A percentile compares a stretch with the other conserved stretches of the same genome.
phyloP scores from a whole-genome alignment of 2,329 filamentous ascomycete genomes.

The Simplicillium sp. region DNA sequence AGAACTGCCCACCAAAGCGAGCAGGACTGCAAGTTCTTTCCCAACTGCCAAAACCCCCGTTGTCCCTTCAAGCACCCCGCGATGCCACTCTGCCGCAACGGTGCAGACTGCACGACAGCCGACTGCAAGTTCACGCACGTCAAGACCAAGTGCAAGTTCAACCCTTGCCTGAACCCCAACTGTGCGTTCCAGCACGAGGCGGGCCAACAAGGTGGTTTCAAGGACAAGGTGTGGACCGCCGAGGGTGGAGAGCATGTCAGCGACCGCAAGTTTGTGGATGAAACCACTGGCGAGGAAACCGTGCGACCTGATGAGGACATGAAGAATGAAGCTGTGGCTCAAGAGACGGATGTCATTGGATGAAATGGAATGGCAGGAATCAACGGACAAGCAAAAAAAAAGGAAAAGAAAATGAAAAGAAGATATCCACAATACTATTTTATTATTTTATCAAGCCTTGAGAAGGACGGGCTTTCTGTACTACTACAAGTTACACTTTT shows the following conservation, averaged over 20 bases:
- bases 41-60: slow-evolving; percentile 78
- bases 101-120: slow-evolving; percentile 71
- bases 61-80: slow-evolving; percentile 86
- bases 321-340: slow-evolving; percentile 25
- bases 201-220: slow-evolving; percentile 76
- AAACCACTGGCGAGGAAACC: slow-evolving; percentile 58
- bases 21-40: slow-evolving; percentile 83
- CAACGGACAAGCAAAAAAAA: slow-evolving; percentile 8
- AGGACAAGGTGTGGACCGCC: slow-evolving; percentile 86
- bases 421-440: neutral
- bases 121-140: slow-evolving; percentile 88
- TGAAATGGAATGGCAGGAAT: slow-evolving; percentile 13
- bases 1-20: slow-evolving; percentile 70
- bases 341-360: slow-evolving; percentile 28
- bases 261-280: slow-evolving; percentile 79
- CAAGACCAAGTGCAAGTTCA: slow-evolving; percentile 79
- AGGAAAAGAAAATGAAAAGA: slow-evolving; percentile 5
- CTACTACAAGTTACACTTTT: no score
- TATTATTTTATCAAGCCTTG: no score
- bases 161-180: slow-evolving; percentile 79
- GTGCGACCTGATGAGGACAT: slow-evolving; percentile 49
- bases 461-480: no score
- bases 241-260: slow-evolving; percentile 59
- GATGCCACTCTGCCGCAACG: slow-evolving; percentile 84
- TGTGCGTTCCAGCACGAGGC: slow-evolving; percentile 88